phyloP scores from a whole-genome alignment of 129 eudicot genomes.

The Lonicera japonica region DNA sequence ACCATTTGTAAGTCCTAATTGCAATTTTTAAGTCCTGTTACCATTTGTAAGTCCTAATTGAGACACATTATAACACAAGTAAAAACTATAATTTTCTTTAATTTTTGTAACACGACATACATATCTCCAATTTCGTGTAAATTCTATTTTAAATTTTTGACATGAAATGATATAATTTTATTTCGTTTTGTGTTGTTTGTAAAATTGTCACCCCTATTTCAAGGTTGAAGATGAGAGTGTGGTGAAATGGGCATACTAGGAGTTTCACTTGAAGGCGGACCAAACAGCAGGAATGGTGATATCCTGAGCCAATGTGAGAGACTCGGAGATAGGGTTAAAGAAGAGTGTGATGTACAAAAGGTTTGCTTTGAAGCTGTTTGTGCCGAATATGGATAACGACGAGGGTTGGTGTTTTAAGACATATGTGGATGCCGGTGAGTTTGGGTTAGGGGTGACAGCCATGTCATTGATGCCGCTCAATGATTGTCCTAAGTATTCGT shows the following conservation, averaged over 20 bases:
- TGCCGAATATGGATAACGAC: slow-evolving; percentile 59
- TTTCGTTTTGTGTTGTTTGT: too few relatives aligned
- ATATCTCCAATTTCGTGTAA: too few relatives aligned
- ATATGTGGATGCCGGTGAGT: slow-evolving; percentile 60
- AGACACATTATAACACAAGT: too few relatives aligned
- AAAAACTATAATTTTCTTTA: too few relatives aligned
- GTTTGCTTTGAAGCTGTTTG: slow-evolving; percentile 45
- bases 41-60: too few relatives aligned
- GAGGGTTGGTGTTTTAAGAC: slow-evolving; percentile 52
- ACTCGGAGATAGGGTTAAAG: slow-evolving; percentile 27
- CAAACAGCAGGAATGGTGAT: slow-evolving; percentile 47
- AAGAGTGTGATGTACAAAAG: slow-evolving; percentile 61
- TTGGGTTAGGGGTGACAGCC: slow-evolving; percentile 46
- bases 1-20: too few relatives aligned
- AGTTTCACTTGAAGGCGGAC: slow-evolving; percentile 42
- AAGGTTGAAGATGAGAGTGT: slow-evolving; percentile 36
- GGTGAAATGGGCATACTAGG: slow-evolving; percentile 79
- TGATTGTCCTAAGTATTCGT: slow-evolving; percentile 42
- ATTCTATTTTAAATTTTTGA: too few relatives aligned
- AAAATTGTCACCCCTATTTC: too few relatives aligned
- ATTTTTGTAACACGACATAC: too few relatives aligned
- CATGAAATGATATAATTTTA: too few relatives aligned
- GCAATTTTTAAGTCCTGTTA: too few relatives aligned
- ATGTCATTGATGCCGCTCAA: slow-evolving; percentile 45
- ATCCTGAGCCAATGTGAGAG: slow-evolving; percentile 37